phyloP scores from a whole-genome alignment of 805 yeast genomes.

The Teunomyces funiuensis region DNA sequence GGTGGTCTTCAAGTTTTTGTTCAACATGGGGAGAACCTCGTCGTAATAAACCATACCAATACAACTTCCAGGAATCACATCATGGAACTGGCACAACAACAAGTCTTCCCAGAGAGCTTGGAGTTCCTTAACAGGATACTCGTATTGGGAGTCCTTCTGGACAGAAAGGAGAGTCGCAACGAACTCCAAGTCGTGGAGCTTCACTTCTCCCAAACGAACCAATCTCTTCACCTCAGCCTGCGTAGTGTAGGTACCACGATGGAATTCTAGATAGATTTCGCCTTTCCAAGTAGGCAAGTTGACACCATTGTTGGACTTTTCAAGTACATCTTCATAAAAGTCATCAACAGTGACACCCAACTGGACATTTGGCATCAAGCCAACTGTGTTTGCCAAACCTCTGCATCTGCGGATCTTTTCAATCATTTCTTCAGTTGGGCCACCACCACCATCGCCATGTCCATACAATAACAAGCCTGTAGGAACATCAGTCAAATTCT shows the following conservation, averaged over 20 bases:
- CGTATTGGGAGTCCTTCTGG: slow-evolving; percentile 45
- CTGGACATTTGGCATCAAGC: slow-evolving; percentile 77
- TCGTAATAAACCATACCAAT: slow-evolving; percentile 85
- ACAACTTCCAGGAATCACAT: slow-evolving; percentile 96
- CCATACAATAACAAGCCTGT: slow-evolving; percentile 84
- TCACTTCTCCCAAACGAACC: slow-evolving; percentile 73
- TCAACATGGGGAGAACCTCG: slow-evolving; percentile 80
- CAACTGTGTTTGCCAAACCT: slow-evolving; percentile 79
- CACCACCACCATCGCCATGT: slow-evolving; percentile 98
- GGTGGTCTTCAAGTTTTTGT: slow-evolving; percentile 52
- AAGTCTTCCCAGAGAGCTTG: slow-evolving; percentile 84
- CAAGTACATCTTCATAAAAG: slow-evolving; percentile 67
- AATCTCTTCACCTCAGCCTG: slow-evolving; percentile 83
- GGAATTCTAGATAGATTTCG: slow-evolving; percentile 91
- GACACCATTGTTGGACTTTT: slow-evolving; percentile 62
- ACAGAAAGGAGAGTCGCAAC: slow-evolving; percentile 76
- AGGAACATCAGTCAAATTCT: slow-evolving; percentile 77
- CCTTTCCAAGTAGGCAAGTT: slow-evolving; percentile 87
- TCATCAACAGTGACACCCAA: slow-evolving; percentile 78
- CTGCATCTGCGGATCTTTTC: slow-evolving; percentile 91
- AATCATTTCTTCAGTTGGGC: slow-evolving; percentile 90
- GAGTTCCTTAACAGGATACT: slow-evolving; percentile 70
- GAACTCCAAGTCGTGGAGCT: slow-evolving; percentile 83
- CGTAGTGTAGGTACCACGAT: slow-evolving; percentile 95
- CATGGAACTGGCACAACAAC: slow-evolving; percentile 91